These are phyloP conservation scores for Nosema muscidifuracis DNA, from an alignment of 371 early-diverging fungal genomes.

Conservation along the genomic window DNA sequence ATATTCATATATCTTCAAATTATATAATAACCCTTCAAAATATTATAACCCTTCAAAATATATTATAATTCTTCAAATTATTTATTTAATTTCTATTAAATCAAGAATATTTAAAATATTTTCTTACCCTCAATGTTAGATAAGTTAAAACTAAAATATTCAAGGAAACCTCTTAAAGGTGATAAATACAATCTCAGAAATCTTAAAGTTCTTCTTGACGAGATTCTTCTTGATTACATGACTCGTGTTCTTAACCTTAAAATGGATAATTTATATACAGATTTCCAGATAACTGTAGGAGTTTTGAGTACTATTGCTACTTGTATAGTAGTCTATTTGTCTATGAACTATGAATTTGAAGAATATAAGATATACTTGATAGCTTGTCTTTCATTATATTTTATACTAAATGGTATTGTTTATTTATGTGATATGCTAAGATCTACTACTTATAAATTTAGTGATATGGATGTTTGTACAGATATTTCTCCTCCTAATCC, in stretches of 20 bases:
- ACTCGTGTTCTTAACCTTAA: slow-evolving; percentile 9
- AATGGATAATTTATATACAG: slow-evolving; percentile 12
- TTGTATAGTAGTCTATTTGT: slow-evolving; percentile 18
- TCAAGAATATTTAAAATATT: background rate
- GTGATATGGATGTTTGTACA: background rate
- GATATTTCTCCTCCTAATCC: slow-evolving; percentile 12
- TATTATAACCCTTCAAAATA: no score
- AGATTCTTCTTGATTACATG: slow-evolving; percentile 44
- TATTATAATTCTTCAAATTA: no score
- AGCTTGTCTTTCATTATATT: slow-evolving; percentile 23
- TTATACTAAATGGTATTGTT: slow-evolving; percentile 35
- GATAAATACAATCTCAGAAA: slow-evolving; percentile 46
- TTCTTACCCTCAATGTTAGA: slow-evolving; percentile 32
- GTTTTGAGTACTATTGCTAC: slow-evolving; percentile 32
- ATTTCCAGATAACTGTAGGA: slow-evolving; percentile 45
- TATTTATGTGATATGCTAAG: background rate
- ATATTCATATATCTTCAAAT: no score
- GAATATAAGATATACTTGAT: slow-evolving; percentile 27
- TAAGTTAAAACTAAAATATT: slow-evolving; percentile 37
- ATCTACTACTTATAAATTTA: background rate
- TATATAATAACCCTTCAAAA: no score
- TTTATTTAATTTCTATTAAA: background rate
- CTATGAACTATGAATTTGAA: slow-evolving; percentile 40
- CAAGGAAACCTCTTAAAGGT: slow-evolving; percentile 38
- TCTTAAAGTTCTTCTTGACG: slow-evolving; percentile 51